Base-by-base conservation (phyloP, 129 eudicot species). In the Saposhnikovia divaricata region DNA sequence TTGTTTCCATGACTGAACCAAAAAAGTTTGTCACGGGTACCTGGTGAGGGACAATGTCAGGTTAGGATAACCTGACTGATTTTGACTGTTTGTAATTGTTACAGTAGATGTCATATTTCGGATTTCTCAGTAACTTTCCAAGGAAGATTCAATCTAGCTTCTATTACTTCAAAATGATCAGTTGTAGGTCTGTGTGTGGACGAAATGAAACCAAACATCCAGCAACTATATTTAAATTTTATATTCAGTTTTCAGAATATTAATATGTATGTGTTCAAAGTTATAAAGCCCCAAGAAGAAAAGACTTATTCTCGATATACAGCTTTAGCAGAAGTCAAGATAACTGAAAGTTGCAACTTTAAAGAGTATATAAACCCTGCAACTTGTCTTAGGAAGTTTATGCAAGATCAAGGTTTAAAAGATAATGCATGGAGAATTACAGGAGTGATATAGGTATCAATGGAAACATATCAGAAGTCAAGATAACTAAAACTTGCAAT, bases 21-120 rank as follows among this genome's bases (percentile, higher is more conserved):
- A 94, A 94, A 88, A 94, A 94, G 85, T 92, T 92, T 76, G 98
- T 90, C 81, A 94, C 97, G 19, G 98, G 99, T 76, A 95, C 98
- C 97, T 94, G 79, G 80, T 84, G 37, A 66, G 34, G 75, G 68
- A 45, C 5, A 71, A 82, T 71, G 13, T 13, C 47, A 47, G 77
- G 21, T 80, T 72, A 68, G 43, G 40, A 5, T 2, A 80, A 39
- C 42, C 79, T 39, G 27, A 4, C 39, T 23, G 9, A 38, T 13
- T 28, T 66, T 65, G 42, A 27, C 77, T 80, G 55, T 44, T 55
- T 19, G 69, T 45, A 12, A 7, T 63, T 48, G 23, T 48, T 76
- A 27, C 53, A 48, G 25, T 39, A 74, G 2, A n/a, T 42, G 4
- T 45, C 75, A 74, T 15, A 3, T 3, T 40, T 40, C 43, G 5